Percentiles rank a stretch among this genome's conserved stretches.
These are phyloP conservation scores for Apiotrichum sp. DNA, from an alignment of 1,284 basidiomycete genomes.

Conservation along the genomic window DNA sequence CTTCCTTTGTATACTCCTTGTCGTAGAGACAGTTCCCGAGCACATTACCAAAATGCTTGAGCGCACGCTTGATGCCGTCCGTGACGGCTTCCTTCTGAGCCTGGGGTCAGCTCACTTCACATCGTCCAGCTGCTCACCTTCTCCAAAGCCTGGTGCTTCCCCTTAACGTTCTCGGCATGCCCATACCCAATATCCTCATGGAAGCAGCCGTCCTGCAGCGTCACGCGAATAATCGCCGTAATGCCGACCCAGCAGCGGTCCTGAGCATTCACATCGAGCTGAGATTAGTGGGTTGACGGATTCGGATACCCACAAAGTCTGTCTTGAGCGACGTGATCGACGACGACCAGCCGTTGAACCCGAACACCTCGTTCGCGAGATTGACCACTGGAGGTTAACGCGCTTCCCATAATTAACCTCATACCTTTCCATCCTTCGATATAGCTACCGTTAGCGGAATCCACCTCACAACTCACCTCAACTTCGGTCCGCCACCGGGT, in stretches of 20 bases:
- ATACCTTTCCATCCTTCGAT: conserved; percentile 86
- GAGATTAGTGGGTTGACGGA: conserved; percentile 9
- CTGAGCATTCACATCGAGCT: conserved; percentile 61
- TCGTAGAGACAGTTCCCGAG: conserved; percentile 95
- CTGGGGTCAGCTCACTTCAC: conserved; percentile 48
- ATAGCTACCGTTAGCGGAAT: conserved; percentile 57
- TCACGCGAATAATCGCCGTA: conserved; percentile 78
- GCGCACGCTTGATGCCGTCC: conserved; percentile 82
- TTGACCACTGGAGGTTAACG: conserved; percentile 59
- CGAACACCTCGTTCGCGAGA: conserved; percentile 96
- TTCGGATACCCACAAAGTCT: conserved; percentile 50
- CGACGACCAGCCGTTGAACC: conserved; percentile 96
- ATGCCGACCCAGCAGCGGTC: conserved; percentile 68
- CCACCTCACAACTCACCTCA: conserved; percentile 47
- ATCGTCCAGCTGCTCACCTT: conserved; percentile 59
- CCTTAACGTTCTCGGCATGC: conserved; percentile 71
- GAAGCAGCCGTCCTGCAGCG: conserved; percentile 76
- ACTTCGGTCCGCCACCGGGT: conserved; percentile 70
- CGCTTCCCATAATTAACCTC: conserved; percentile 8
- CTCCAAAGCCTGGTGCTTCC: conserved; percentile 79
- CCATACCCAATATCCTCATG: conserved; percentile 96
- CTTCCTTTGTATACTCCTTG: conserved; percentile 75
- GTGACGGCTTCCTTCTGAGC: conserved; percentile 98
- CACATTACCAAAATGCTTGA: conserved; percentile 88
- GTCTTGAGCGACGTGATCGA: conserved; percentile 70